Conservation (phyloP, 306 rosid genomes). For the Geum urbanum region DNA sequence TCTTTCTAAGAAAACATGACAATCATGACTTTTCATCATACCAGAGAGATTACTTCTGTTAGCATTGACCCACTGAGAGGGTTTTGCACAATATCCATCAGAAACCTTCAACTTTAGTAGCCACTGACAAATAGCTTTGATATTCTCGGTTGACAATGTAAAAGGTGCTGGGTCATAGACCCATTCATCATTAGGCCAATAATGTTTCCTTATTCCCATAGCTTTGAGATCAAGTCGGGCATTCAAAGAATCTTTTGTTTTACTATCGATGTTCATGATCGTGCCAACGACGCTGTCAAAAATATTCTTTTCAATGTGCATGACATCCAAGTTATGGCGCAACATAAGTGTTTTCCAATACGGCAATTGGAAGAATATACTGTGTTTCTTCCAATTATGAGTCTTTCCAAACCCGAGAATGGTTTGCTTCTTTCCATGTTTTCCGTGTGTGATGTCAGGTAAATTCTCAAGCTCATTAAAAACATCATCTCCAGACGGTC, state of each 20-base stretch:
- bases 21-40: too few species aligned
- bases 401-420: neutral
- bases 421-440: neutral
- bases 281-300: too few species aligned
- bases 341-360: neutral
- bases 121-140: too few species aligned
- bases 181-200: neutral
- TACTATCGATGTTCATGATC: too few species aligned
- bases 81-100: too few species aligned
- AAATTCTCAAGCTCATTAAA: neutral
- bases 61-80: too few species aligned
- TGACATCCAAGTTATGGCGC: neutral
- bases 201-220: neutral
- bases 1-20: too few species aligned
- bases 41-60: too few species aligned
- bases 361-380: neutral
- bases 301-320: neutral
- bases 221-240: neutral
- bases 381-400: neutral
- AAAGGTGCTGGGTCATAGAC: neutral
- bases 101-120: too few species aligned
- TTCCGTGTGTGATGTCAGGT: neutral
- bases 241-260: neutral
- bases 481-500: neutral
- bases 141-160: neutral